These are phyloP conservation scores for Didymella pinodella DNA, from an alignment of 2,329 filamentous ascomycete genomes.

Conservation along the genomic window DNA sequence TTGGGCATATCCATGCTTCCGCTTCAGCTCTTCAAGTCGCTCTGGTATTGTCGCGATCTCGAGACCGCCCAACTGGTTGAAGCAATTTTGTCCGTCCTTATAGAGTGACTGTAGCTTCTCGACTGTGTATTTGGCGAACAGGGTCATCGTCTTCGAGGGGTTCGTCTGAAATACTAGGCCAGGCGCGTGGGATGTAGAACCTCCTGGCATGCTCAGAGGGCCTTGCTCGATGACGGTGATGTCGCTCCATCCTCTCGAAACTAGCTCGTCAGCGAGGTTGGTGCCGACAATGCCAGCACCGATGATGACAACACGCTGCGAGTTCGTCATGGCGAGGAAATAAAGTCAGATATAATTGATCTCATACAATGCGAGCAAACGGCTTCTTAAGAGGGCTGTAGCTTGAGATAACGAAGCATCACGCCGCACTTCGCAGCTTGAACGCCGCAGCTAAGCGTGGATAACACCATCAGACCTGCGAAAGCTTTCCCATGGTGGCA, in stretches of 20 bases:
- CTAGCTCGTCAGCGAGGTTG: conserved; percentile 70
- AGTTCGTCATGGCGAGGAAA: conserved; percentile 33
- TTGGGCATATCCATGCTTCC: conserved; percentile 67
- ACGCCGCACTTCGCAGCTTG: conserved; percentile 21
- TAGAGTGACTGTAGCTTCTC: conserved; percentile 65
- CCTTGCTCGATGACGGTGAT: conserved; percentile 72
- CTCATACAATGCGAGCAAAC: not conserved
- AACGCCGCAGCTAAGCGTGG: conserved; percentile 38
- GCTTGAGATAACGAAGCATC: conserved; percentile 36
- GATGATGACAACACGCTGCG: conserved; percentile 54
- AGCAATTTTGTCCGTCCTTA: conserved; percentile 56
- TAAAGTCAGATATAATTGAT: conserved; percentile 7
- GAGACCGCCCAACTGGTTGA: conserved; percentile 70
- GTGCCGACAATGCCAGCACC: conserved; percentile 71
- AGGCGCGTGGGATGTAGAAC: conserved; percentile 71
- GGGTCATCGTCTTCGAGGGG: conserved; percentile 64
- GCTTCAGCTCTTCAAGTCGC: conserved; percentile 67
- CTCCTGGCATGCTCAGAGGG: conserved; percentile 68
- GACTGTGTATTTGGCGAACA: conserved; percentile 68
- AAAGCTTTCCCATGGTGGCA: conserved; percentile 33
- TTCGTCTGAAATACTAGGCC: conserved; percentile 72
- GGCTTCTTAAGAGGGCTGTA: conserved; percentile 15
- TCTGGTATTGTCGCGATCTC: conserved; percentile 69
- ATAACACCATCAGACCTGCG: conserved; percentile 30
- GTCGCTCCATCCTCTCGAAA: conserved; percentile 67